A percentile compares a stretch with the other conserved stretches of the same genome.
phyloP scores from a whole-genome alignment of 495 filamentous ascomycete species.

The Hyaloscypha finlandica region DNA sequence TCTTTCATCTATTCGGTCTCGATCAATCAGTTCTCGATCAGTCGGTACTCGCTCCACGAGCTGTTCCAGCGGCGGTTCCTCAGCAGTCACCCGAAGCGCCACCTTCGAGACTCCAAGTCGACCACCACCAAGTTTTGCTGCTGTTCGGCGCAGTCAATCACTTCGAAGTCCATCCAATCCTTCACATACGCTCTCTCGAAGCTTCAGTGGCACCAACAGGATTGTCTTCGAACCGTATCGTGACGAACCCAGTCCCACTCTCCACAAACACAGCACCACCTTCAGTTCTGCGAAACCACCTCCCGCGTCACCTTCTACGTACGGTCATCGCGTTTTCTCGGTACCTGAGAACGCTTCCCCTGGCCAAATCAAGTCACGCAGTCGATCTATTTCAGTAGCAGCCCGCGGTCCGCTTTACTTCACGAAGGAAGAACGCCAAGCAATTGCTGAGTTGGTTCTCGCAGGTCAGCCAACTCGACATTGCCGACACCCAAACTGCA shows the following conservation, averaged over 20 bases:
- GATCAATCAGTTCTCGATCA: no score
- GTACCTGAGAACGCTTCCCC: not conserved
- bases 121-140: not conserved
- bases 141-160: not conserved
- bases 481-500: conserved; percentile 19
- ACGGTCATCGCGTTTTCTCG: not conserved
- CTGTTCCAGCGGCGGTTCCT: no score
- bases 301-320: not conserved
- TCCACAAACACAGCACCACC: no score
- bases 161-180: not conserved
- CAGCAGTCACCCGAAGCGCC: no score
- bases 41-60: no score
- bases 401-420: conserved; percentile 12
- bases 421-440: conserved; percentile 18
- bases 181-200: not conserved
- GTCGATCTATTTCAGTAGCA: not conserved
- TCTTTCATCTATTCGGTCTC: no score
- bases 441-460: conserved; percentile 14
- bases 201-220: not conserved
- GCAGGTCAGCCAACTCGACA: not conserved
- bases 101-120: no score
- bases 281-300: no score
- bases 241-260: not conserved
- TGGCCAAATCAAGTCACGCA: not conserved
- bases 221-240: not conserved